Conservation (phyloP, 2,329 filamentous ascomycete species). For the Hymenoscyphus linearis region DNA sequence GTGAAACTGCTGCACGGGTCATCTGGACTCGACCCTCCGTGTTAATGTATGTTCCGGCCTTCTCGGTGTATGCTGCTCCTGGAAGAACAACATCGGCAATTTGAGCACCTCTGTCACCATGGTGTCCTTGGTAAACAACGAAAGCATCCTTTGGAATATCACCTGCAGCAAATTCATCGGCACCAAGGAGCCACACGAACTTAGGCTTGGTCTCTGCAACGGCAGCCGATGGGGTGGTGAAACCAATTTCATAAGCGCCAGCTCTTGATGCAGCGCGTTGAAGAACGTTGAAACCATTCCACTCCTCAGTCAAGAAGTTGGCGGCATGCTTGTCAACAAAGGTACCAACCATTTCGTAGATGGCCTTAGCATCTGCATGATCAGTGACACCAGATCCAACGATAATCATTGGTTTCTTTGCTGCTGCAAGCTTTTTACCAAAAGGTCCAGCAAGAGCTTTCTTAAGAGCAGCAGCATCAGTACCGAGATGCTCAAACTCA, state of each 20-base stretch:
- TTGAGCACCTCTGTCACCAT: slow-evolving; percentile 89
- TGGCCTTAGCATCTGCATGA: slow-evolving; percentile 83
- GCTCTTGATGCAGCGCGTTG: slow-evolving; percentile 89
- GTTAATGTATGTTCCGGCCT: slow-evolving; percentile 93
- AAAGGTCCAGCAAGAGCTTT: slow-evolving; percentile 78
- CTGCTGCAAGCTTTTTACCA: slow-evolving; percentile 83
- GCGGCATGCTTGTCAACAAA: slow-evolving; percentile 92
- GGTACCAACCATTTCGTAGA: slow-evolving; percentile 82
- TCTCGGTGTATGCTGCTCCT: slow-evolving; percentile 94
- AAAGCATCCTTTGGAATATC: slow-evolving; percentile 96
- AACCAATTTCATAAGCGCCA: slow-evolving; percentile 93
- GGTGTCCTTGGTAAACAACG: slow-evolving; percentile 96
- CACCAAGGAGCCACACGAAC: slow-evolving; percentile 93
- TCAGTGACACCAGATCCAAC: slow-evolving; percentile 90
- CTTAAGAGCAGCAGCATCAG: slow-evolving; percentile 75
- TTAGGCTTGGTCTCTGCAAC: slow-evolving; percentile 85
- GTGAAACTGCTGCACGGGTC: slow-evolving; percentile 80
- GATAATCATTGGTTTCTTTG: slow-evolving; percentile 94
- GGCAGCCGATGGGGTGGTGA: slow-evolving; percentile 75
- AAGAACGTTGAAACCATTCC: slow-evolving; percentile 97
- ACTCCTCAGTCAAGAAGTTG: slow-evolving; percentile 83
- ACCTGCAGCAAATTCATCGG: slow-evolving; percentile 78
- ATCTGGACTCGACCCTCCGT: slow-evolving; percentile 95
- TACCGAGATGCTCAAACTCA: slow-evolving; percentile 86
- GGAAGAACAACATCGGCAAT: slow-evolving; percentile 91